These are phyloP conservation scores for Russula compacta DNA, from an alignment of 768 basidiomycete species.

Conservation along the genomic window DNA sequence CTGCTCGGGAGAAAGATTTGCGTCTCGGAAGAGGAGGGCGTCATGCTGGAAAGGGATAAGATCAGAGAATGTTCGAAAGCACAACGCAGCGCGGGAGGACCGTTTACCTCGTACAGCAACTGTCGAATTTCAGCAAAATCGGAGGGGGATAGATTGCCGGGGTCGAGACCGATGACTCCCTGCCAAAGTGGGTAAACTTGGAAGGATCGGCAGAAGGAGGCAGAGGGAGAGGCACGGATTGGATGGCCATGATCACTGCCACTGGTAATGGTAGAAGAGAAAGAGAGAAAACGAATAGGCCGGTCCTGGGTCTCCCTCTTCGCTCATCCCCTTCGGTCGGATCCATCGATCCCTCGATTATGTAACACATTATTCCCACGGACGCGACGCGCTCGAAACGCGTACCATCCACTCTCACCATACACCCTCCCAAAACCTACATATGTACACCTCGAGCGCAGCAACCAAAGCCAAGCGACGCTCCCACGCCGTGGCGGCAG, in stretches of 20 bases:
- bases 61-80: not conserved
- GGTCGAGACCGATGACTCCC: slow-evolving; percentile 69
- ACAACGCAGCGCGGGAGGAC: not conserved
- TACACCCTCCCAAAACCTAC: not conserved
- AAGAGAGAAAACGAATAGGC: too few species aligned
- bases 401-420: not conserved
- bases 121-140: slow-evolving; percentile 60
- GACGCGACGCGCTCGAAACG: not conserved
- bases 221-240: slow-evolving; percentile 55
- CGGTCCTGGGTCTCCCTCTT: too few species aligned
- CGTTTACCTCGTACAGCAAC: slow-evolving; percentile 63
- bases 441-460: slow-evolving; percentile 52
- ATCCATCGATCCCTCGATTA: not conserved
- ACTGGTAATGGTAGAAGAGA: too few species aligned
- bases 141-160: slow-evolving; percentile 47
- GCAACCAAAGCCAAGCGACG: slow-evolving; percentile 61
- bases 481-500: not conserved
- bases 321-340: too few species aligned
- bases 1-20: slow-evolving; percentile 63
- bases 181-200: slow-evolving; percentile 64
- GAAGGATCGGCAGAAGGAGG: slow-evolving; percentile 63
- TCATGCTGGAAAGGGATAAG: slow-evolving; percentile 41
- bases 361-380: not conserved
- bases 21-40: slow-evolving; percentile 65
- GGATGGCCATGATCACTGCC: slow-evolving; percentile 53